These are phyloP conservation scores for Acrocalymma vagum DNA, from an alignment of 2,329 filamentous ascomycete genomes.

Conservation along the genomic window DNA sequence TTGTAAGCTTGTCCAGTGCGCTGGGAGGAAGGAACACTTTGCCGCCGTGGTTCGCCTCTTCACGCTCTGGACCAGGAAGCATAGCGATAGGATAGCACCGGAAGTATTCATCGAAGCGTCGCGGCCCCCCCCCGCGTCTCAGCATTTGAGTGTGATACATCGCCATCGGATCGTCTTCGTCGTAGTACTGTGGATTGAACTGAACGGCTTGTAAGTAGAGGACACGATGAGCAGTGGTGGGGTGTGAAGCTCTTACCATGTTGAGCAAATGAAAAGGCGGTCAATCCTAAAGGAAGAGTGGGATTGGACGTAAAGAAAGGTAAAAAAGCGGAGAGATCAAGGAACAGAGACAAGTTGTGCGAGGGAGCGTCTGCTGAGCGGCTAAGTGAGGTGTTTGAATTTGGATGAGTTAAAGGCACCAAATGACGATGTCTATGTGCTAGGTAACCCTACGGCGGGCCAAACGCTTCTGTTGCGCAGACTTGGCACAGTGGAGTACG, in stretches of 20 bases:
- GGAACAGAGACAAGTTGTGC: neutral
- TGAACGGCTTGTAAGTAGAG: constrained; percentile 33
- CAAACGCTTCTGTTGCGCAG: constrained; percentile 24
- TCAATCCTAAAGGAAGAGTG: neutral
- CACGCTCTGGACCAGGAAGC: constrained; percentile 88
- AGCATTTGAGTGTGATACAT: constrained; percentile 64
- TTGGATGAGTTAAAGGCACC: constrained; percentile 12
- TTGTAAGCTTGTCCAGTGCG: constrained; percentile 94
- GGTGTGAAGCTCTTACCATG: constrained; percentile 45
- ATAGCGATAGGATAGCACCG: constrained; percentile 95
- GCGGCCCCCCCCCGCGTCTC: constrained; percentile 60
- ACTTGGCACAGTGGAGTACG: constrained; percentile 13
- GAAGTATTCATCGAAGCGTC: constrained; percentile 98
- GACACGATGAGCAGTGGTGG: constrained; percentile 22
- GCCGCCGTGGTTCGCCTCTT: constrained; percentile 92
- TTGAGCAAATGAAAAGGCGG: constrained; percentile 9
- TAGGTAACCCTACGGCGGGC: constrained; percentile 30
- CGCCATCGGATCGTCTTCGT: constrained; percentile 61
- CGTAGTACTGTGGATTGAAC: constrained; percentile 59
- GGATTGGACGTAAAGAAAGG: neutral
- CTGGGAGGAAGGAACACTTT: constrained; percentile 98
- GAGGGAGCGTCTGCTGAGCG: neutral
- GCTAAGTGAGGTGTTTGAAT: neutral
- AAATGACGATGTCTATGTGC: constrained; percentile 25
- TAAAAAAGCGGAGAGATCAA: neutral